phyloP scores from a whole-genome alignment of 371 early-diverging fungal species.

The Mucor irregularis region DNA sequence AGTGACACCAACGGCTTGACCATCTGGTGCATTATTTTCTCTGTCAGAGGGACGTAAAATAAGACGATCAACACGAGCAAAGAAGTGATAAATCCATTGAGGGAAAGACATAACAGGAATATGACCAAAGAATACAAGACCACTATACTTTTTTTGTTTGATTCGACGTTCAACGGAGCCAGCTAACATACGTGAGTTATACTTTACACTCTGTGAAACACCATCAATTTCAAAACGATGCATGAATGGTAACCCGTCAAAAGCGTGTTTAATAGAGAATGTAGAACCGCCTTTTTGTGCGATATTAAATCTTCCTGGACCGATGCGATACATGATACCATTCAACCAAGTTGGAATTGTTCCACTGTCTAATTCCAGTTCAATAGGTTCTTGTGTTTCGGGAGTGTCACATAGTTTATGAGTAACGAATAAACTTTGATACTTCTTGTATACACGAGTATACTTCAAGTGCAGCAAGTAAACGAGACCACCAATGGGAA shows the following conservation, averaged over 20 bases:
- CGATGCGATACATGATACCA: constrained; percentile 44
- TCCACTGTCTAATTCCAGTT: constrained; percentile 36
- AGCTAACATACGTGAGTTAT: constrained; percentile 35
- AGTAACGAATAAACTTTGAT: background rate
- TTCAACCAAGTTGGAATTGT: constrained; percentile 40
- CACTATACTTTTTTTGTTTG: background rate
- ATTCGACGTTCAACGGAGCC: constrained; percentile 18
- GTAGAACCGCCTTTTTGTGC: constrained; percentile 22
- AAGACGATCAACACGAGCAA: background rate
- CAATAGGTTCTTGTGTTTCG: constrained; percentile 39
- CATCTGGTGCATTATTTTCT: constrained; percentile 14
- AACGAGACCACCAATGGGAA: too few relatives aligned
- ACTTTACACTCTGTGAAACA: constrained; percentile 15
- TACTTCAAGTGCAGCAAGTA: background rate
- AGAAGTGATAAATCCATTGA: background rate
- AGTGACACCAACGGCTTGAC: constrained; percentile 49
- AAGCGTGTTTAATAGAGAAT: constrained; percentile 38
- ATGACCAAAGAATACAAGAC: constrained; percentile 29
- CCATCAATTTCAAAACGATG: constrained; percentile 40
- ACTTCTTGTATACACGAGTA: background rate
- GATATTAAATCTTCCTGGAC: constrained; percentile 44
- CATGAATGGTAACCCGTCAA: constrained; percentile 44
- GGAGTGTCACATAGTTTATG: constrained; percentile 23
- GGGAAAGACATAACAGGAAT: background rate
- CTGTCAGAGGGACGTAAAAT: background rate